These are phyloP conservation scores for Pseudophaeomoniella oleicola DNA, from an alignment of 2,329 filamentous ascomycete genomes.

Conservation along the genomic window DNA sequence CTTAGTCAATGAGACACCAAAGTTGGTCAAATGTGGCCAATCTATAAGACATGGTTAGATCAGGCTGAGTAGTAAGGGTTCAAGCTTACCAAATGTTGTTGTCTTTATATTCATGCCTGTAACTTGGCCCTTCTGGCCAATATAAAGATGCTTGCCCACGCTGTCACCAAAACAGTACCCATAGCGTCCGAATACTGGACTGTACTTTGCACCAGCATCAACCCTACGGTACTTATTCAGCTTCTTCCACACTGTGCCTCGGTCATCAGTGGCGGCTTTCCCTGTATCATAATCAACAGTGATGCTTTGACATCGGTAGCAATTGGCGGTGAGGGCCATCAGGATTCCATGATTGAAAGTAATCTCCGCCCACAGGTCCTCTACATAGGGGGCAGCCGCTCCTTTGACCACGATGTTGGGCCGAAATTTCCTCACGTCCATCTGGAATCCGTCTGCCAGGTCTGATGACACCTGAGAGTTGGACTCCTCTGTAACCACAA, in stretches of 20 bases:
- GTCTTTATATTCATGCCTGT: conserved; percentile 4
- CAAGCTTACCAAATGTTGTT: conserved; percentile 5
- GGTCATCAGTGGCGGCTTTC: conserved; percentile 9
- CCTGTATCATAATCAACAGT: conserved; percentile 13
- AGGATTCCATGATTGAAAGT: conserved; percentile 2
- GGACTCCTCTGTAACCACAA: conserved; percentile 3
- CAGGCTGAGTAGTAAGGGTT: conserved; percentile 1
- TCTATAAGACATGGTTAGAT: no score
- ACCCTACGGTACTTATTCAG: conserved; percentile 12
- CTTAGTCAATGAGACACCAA: no score
- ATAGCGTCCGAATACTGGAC: conserved; percentile 12
- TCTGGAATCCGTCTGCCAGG: conserved; percentile 7
- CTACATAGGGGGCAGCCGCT: conserved; percentile 11
- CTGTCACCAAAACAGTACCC: conserved; percentile 4
- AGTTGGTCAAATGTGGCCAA: no score
- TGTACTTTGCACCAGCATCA: conserved; percentile 12
- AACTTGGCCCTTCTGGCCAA: conserved; percentile 5
- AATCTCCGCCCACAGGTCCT: conserved; percentile 16
- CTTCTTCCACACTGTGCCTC: conserved; percentile 12
- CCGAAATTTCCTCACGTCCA: conserved; percentile 16
- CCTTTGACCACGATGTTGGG: conserved; percentile 15
- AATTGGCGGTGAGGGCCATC: conserved; percentile 8
- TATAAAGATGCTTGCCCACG: conserved; percentile 1
- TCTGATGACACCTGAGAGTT: conserved; percentile 5
- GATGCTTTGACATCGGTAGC: conserved; percentile 12